Evolutionary conservation across 169 alveolate genomes (phyloP).

Genomic region (Sarcocystis neurona): DNA sequence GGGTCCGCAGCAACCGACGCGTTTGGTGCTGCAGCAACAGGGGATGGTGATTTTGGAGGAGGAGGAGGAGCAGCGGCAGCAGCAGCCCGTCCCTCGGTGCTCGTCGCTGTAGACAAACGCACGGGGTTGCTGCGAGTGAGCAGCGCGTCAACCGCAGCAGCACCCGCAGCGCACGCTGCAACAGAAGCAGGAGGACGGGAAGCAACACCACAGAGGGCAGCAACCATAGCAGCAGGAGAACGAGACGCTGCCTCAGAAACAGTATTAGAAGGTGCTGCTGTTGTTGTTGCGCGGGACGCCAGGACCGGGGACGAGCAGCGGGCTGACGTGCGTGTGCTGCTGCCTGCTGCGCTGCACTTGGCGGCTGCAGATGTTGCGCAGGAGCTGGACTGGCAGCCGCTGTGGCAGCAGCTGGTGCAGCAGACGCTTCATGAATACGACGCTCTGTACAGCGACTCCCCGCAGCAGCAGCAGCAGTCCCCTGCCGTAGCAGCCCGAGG

Average conservation of each 20-base stretch:
- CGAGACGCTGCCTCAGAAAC: not conserved
- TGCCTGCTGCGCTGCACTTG: slow-evolving; percentile 34
- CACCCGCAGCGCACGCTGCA: not conserved
- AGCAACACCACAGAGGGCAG: no score
- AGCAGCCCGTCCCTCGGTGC: not conserved
- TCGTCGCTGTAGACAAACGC: slow-evolving; percentile 12
- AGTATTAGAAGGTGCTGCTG: slow-evolving; percentile 23
- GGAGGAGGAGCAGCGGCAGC: no score
- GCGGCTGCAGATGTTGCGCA: slow-evolving; percentile 14
- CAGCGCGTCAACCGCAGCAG: not conserved
- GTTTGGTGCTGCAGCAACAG: no score
- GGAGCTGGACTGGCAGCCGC: slow-evolving; percentile 9
- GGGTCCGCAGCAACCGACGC: no score
- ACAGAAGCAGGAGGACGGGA: not conserved
- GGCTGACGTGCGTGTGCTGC: slow-evolving; percentile 43
- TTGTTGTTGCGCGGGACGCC: slow-evolving; percentile 34
- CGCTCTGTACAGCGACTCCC: no score
- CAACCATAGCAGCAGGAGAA: no score
- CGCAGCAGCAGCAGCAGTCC: slow-evolving; percentile 23
- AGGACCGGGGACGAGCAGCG: slow-evolving; percentile 56
- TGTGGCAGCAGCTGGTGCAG: slow-evolving; percentile 7
- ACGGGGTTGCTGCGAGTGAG: slow-evolving; percentile 17
- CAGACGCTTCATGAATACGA: no score
- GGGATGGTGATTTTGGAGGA: no score
- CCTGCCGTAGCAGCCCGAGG: not conserved